Evolutionary conservation across 2,329 filamentous ascomycete species (phyloP), one percentile per base, ranked within the genome.

Genomic region (Ceratocystis cubensis): DNA sequence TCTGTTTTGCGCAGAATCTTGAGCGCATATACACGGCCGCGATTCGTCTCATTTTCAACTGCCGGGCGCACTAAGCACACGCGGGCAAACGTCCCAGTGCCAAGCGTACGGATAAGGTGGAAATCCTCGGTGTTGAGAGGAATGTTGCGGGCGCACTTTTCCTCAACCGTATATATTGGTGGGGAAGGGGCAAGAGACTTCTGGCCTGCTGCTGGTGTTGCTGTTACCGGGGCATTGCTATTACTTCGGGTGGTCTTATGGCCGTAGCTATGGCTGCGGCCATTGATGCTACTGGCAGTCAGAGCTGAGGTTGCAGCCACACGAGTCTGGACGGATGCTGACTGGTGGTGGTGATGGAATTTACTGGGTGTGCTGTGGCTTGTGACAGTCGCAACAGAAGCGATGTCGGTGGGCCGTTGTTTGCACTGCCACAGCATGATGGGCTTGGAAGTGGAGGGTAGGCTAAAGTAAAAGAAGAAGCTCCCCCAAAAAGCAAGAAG

Each of bases 1-100:
- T 87, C 82, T 65, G 83, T 80, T 73, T 87, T 87, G 69, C 88
- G 84, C 70, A 93, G 76, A 66, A 91, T 90, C 80, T 93, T 93
- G 72, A 93, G 81, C 59, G 88, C 88, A 75, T 87, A 92, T n/a
- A 92, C 87, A 71, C 85, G 82, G 72, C 81, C 79, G 69, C 79
- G 78, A 71, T 87, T 83, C 46, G 77, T 78, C 25, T 81, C 73
- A 53, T 75, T 73, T 53, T 79, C 78, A 70, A 81, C 80, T 53
- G 82, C 80, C 46, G 89, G 82, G 68, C 84, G 84, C 64, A 89
- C 88, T 69, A 93, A 83, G 79, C 88, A 91, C 59, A 94, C 89
- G 70, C 89, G 82, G 70, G 89, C 89, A 78, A 94, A 94, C 13
- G 88, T 91, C 70, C 88, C 88, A 50, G 88, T 92, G 69, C 87